A percentile compares a stretch with the other conserved stretches of the same genome.
These are phyloP conservation scores for Aphanomyces astaci DNA, from an alignment of 352 stramenopile species.

Conservation along the genomic window DNA sequence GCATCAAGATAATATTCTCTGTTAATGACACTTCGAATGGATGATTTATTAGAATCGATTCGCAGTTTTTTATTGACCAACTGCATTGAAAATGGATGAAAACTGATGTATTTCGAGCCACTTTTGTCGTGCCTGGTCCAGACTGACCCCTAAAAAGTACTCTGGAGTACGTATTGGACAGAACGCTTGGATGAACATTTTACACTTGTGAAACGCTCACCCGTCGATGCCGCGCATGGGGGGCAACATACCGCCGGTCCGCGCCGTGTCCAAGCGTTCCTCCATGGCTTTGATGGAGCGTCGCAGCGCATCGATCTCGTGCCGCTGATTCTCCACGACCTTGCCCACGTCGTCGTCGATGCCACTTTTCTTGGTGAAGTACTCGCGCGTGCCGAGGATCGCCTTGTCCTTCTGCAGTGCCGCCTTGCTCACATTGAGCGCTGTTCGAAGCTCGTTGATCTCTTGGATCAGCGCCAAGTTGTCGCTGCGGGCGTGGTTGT, in stretches of 20 bases:
- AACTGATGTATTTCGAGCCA: no score
- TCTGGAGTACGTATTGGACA: no score
- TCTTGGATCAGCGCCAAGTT: constrained; percentile 89
- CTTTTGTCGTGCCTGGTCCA: no score
- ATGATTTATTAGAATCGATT: no score
- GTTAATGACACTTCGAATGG: no score
- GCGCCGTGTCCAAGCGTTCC: constrained; percentile 38
- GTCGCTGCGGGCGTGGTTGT: constrained; percentile 61
- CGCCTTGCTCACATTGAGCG: constrained; percentile 65
- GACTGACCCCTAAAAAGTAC: no score
- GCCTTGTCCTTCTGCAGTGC: constrained; percentile 72
- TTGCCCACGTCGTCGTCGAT: constrained; percentile 37
- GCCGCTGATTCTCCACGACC: constrained; percentile 45
- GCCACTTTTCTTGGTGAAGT: constrained; percentile 9
- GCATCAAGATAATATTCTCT: no score
- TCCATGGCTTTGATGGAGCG: constrained; percentile 69
- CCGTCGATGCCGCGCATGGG: constrained; percentile 43
- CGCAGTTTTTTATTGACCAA: no score
- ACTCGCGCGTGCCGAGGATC: constrained; percentile 29
- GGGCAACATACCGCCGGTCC: constrained; percentile 29
- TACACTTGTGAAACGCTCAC: constrained; percentile 8
- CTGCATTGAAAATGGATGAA: no score
- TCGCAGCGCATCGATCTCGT: constrained; percentile 70
- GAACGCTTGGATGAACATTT: background rate
- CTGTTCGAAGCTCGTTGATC: constrained; percentile 86